These are phyloP conservation scores for Articulospora tetracladia DNA, from an alignment of 495 filamentous ascomycete species.

Conservation along the genomic window DNA sequence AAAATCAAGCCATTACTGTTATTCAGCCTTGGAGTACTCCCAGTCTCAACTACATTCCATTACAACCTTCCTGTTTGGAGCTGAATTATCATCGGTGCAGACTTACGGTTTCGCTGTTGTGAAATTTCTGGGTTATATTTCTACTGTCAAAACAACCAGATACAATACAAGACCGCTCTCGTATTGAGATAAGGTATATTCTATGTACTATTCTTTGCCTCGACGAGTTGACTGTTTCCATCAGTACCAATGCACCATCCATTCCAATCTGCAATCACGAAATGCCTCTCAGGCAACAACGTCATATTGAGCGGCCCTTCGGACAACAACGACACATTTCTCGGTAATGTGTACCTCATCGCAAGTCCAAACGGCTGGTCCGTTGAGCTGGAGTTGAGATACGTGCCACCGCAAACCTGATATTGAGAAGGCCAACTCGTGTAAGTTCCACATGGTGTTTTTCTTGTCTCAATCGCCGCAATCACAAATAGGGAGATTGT, in stretches of 20 bases:
- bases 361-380: neutral
- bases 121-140: too few relatives aligned
- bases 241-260: neutral
- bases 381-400: neutral
- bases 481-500: constrained; percentile 12
- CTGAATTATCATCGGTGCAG: too few relatives aligned
- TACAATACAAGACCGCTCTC: too few relatives aligned
- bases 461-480: constrained; percentile 17
- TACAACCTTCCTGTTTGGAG: too few relatives aligned
- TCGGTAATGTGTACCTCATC: neutral
- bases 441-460: constrained; percentile 19
- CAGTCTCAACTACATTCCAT: too few relatives aligned
- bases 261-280: neutral
- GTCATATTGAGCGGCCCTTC: too few relatives aligned
- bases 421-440: constrained; percentile 9
- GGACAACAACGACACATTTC: too few relatives aligned
- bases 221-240: neutral
- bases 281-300: neutral
- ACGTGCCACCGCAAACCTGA: neutral
- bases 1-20: too few relatives aligned
- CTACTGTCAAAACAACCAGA: too few relatives aligned
- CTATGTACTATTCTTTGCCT: neutral
- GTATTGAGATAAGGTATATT: too few relatives aligned
- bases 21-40: too few relatives aligned
- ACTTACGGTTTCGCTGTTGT: too few relatives aligned